phyloP scores from a whole-genome alignment of 2,329 filamentous ascomycete genomes.

The Claviceps humidiphila region DNA sequence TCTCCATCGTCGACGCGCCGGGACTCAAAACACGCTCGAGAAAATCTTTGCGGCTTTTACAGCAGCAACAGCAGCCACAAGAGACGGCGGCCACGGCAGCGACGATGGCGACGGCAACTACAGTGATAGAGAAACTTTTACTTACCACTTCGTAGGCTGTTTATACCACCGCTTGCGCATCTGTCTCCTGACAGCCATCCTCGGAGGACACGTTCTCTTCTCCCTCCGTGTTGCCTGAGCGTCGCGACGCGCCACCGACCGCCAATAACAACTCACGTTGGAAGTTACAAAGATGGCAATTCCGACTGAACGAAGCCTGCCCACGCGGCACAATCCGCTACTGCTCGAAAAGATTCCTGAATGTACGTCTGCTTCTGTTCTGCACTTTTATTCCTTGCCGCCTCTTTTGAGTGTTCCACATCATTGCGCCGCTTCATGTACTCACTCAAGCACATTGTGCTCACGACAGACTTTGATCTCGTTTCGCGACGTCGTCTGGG shows the following conservation, averaged over 20 bases:
- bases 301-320: constrained; percentile 33
- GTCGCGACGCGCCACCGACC: constrained; percentile 3
- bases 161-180: not conserved
- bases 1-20: not conserved
- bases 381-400: not conserved
- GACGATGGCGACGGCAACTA: not conserved
- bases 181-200: not conserved
- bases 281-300: constrained; percentile 19
- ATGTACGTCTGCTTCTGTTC: constrained; percentile 32
- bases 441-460: not conserved
- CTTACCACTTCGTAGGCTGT: not conserved
- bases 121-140: not conserved
- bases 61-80: not conserved
- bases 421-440: not conserved
- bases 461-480: constrained; percentile 50
- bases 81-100: not conserved
- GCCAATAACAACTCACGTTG: not conserved
- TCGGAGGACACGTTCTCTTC: not conserved
- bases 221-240: not conserved
- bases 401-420: not conserved
- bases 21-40: not conserved
- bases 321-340: constrained; percentile 50
- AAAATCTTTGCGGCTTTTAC: not conserved
- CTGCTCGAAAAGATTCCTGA: constrained; percentile 50
- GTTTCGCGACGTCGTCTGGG: constrained; percentile 77